Percentiles rank a stretch among this genome's conserved stretches.
These are phyloP conservation scores for Trypanosoma congolense DNA, from an alignment of 208 protist species.

Conservation along the genomic window DNA sequence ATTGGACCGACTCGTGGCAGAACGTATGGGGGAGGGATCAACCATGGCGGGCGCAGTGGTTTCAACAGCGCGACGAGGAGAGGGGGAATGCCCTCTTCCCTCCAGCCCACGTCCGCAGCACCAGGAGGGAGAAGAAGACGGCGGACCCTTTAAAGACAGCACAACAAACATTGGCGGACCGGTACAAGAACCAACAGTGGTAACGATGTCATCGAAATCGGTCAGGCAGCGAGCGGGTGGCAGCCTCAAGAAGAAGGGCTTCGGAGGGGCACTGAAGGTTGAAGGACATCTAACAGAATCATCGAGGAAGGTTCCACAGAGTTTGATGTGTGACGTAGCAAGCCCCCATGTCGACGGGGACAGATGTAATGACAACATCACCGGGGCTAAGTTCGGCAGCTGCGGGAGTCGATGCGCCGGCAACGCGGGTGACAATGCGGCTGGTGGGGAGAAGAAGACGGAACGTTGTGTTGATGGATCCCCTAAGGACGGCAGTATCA, in stretches of 20 bases:
- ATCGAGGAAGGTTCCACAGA: constrained; percentile 42
- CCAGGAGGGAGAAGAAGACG: constrained; percentile 10
- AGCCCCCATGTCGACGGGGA: not conserved
- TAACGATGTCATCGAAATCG: constrained; percentile 8
- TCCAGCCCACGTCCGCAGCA: not conserved
- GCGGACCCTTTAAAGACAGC: too few relatives aligned
- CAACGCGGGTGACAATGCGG: too few relatives aligned
- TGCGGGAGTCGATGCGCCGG: not conserved
- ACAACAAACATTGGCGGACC: constrained; percentile 21
- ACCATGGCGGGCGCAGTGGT: not conserved
- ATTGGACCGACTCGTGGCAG: constrained; percentile 61
- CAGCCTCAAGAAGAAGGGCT: constrained; percentile 38
- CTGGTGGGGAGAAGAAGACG: not conserved
- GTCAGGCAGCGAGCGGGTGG: constrained; percentile 22
- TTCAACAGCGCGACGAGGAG: not conserved
- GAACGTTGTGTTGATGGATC: constrained; percentile 8
- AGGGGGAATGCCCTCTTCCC: not conserved
- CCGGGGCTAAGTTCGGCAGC: not conserved
- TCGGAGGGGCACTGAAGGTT: constrained; percentile 43
- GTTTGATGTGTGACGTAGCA: constrained; percentile 48
- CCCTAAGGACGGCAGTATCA: constrained; percentile 18
- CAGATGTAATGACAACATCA: not conserved
- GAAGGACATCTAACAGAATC: constrained; percentile 45
- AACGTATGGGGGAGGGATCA: constrained; percentile 21
- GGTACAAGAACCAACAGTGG: constrained; percentile 25